phyloP scores from a whole-genome alignment of 2,329 filamentous ascomycete species.

The Mycosphaerella arachidis region DNA sequence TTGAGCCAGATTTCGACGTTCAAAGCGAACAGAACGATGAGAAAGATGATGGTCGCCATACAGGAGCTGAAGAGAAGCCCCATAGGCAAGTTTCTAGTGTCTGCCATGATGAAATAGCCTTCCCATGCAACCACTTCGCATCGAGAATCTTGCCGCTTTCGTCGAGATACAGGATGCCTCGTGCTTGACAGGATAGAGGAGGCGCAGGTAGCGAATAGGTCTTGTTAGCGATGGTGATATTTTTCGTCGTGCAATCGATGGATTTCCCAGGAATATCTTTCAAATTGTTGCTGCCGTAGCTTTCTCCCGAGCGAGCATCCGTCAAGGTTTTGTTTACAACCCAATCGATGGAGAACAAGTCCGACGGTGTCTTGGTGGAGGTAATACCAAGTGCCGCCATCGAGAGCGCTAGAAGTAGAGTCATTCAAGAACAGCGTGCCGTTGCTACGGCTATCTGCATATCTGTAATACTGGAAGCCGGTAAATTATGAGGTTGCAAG shows the following conservation, averaged over 20 bases:
- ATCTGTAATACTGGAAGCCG: no score
- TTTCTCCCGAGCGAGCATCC: neutral
- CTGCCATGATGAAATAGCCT: conserved; percentile 4
- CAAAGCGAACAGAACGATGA: conserved; percentile 2
- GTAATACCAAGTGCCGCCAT: neutral
- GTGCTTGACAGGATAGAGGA: neutral
- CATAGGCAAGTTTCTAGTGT: conserved; percentile 9
- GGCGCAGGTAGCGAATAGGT: conserved; percentile 2
- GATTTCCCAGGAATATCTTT: neutral
- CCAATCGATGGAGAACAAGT: conserved; percentile 2
- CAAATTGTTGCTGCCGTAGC: neutral
- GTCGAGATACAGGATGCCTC: neutral
- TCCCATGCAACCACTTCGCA: neutral
- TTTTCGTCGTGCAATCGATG: conserved; percentile 3
- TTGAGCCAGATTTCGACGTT: conserved; percentile 8
- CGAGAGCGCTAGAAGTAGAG: neutral
- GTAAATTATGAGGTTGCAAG: neutral
- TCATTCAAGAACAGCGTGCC: conserved; percentile 1
- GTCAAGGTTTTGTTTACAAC: neutral
- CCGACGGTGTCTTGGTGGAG: neutral
- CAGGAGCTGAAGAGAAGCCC: conserved; percentile 19
- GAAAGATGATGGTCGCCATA: conserved; percentile 7
- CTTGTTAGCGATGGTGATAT: conserved; percentile 1
- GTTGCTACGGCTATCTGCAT: neutral
- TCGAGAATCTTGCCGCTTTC: neutral